phyloP scores from a whole-genome alignment of 345 rosid species.

The Camelina sativa region DNA sequence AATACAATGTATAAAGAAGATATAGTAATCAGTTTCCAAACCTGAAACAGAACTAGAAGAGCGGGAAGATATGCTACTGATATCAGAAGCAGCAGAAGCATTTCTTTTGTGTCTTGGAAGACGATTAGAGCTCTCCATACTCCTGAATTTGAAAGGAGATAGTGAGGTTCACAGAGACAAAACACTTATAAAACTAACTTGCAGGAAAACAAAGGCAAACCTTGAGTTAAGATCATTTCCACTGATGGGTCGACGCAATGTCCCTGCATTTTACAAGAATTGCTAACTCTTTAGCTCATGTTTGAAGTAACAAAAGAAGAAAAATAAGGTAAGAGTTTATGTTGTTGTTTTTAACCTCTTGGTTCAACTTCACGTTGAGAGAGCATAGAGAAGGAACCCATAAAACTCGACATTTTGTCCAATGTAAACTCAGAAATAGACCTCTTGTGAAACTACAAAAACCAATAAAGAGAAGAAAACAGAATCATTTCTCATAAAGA shows the following conservation, averaged over 20 bases:
- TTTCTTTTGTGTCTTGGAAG: slow-evolving; percentile 66
- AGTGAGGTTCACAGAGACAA: slow-evolving; percentile 24
- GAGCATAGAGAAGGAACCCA: slow-evolving; percentile 70
- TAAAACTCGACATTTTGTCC: slow-evolving; percentile 71
- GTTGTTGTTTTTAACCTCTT: slow-evolving; percentile 51
- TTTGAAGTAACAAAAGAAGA: background rate
- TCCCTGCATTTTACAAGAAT: slow-evolving; percentile 49
- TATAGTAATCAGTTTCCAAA: slow-evolving; percentile 34
- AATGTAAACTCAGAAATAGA: slow-evolving; percentile 79
- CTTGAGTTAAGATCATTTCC: slow-evolving; percentile 64
- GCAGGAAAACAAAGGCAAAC: slow-evolving; percentile 43
- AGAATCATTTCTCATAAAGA: slow-evolving; percentile 12
- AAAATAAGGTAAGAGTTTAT: background rate
- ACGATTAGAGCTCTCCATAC: slow-evolving; percentile 51
- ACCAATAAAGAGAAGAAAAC: slow-evolving; percentile 22
- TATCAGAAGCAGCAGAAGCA: slow-evolving; percentile 72
- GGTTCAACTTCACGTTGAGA: slow-evolving; percentile 57
- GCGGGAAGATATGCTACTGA: slow-evolving; percentile 56
- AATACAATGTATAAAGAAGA: background rate
- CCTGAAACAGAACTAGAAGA: slow-evolving; percentile 53
- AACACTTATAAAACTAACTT: background rate
- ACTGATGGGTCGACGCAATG: slow-evolving; percentile 57
- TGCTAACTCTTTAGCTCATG: slow-evolving; percentile 7
- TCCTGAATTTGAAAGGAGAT: slow-evolving; percentile 47
- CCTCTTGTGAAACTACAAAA: slow-evolving; percentile 65